phyloP scores from a whole-genome alignment of 495 filamentous ascomycete species.

The Lineolata rhizophorae region DNA sequence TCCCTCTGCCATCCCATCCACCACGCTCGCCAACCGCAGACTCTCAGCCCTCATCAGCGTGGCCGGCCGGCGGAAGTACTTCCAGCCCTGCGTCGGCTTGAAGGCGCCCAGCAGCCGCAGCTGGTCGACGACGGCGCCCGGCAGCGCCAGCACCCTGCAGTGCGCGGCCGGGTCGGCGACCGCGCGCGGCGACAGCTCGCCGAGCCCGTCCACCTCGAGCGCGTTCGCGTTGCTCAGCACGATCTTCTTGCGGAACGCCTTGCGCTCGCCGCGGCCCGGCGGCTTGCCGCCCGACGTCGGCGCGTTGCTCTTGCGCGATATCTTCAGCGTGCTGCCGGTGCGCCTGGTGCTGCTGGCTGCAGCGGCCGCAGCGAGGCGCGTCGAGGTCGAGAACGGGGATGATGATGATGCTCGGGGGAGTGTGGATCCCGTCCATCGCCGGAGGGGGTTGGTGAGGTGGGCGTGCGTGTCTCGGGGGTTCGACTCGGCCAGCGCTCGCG shows the following conservation, averaged over 20 bases:
- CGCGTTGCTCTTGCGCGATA: no score
- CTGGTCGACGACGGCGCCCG: slow-evolving; percentile 47
- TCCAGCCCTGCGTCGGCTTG: slow-evolving; percentile 79
- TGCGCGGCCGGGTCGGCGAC: slow-evolving; percentile 13
- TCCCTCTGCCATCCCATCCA: slow-evolving; percentile 29
- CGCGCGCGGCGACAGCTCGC: slow-evolving; percentile 31
- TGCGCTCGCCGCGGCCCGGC: slow-evolving; percentile 58
- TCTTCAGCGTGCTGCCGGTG: no score
- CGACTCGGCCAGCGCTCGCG: no score
- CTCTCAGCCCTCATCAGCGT: slow-evolving; percentile 55
- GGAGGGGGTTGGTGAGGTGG: no score
- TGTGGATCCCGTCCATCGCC: no score
- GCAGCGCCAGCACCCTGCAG: slow-evolving; percentile 38
- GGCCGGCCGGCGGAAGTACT: slow-evolving; percentile 58
- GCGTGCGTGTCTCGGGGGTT: no score
- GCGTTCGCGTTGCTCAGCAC: slow-evolving; percentile 88
- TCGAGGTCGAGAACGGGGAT: no score
- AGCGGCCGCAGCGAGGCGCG: no score
- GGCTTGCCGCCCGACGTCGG: slow-evolving; percentile 20
- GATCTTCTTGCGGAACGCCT: slow-evolving; percentile 66
- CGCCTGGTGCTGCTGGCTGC: no score
- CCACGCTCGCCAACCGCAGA: slow-evolving; percentile 38
- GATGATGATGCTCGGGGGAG: no score
- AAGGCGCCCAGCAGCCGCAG: slow-evolving; percentile 71
- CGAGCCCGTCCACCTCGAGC: slow-evolving; percentile 42